Evolutionary conservation across 345 rosid genomes (phyloP), one percentile per base, ranked within the genome.

Genomic region (Eucalyptus rudis): DNA sequence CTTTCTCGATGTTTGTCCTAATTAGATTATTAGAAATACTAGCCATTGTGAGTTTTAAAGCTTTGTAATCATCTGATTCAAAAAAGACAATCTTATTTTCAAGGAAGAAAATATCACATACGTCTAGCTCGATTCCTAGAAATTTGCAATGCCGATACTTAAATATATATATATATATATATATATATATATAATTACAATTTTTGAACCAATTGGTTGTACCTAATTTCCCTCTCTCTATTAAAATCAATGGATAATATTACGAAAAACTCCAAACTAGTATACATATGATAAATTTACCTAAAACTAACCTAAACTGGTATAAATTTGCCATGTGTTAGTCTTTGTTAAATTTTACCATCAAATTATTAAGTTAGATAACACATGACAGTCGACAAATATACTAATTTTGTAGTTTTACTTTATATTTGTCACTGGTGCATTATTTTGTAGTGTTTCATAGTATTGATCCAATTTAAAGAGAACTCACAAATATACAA

Each of bases 301-400:
- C 5, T 56, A 3, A 56, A 56, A 24, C 6, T 56, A 56, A 22
- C 25, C 13, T 1, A 56, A 56, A 56, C 1, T 0, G 5, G 1
- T 56, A 56, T 4, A 24, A 56, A 56, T 56, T 56, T 56, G 13
- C 13, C 13, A 24, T 4, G 3, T 10, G 6, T 56, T 56, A 56
- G 62, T 56, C 3, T 24, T 4, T 10, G 3, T 24, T 56, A 10
- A 56, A 19, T 7, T 1, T 19, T 19, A 19, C 0, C 1, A 0
- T 52, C 25, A 52, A 19, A 56, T 56, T 56, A 22, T 24, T 56
- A 22, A 56, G 29, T 56, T 24, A 29, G 0, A 56, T 24, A 5
- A 56, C 1, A 56, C 0, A 24, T 56, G 1, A 1, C 1, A 4
- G 0, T 5, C 8, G 2, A 22, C 0, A 0, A 2, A 22, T 56